These are phyloP conservation scores for Hibiscus tridactylites DNA, from an alignment of 345 rosid genomes.

Conservation along the genomic window DNA sequence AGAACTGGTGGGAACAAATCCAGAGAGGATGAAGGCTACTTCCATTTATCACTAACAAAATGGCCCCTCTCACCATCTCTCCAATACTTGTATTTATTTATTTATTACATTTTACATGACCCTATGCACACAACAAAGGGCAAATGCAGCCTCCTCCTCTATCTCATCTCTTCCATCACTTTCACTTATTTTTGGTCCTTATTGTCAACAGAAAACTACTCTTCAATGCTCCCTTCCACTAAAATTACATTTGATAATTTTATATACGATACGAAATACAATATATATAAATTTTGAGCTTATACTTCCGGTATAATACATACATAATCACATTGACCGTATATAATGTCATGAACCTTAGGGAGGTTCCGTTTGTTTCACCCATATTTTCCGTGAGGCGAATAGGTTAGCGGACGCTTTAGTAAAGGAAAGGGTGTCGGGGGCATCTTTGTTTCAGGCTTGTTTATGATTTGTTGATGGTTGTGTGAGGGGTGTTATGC, in stretches of 20 bases:
- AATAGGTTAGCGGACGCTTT: too few relatives aligned
- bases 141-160: conserved; percentile 28
- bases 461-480: too few relatives aligned
- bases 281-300: neutral
- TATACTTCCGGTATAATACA: neutral
- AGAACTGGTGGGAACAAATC: conserved; percentile 23
- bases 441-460: too few relatives aligned
- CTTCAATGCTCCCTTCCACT: neutral
- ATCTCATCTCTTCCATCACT: conserved; percentile 16
- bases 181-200: conserved; percentile 1
- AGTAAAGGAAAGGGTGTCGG: too few relatives aligned
- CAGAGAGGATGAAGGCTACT: conserved; percentile 48
- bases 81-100: neutral
- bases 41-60: conserved; percentile 20
- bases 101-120: conserved; percentile 24
- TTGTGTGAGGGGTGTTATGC: too few relatives aligned
- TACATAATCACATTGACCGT: too few relatives aligned
- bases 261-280: too few relatives aligned
- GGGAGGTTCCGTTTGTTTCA: too few relatives aligned
- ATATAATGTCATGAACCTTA: too few relatives aligned
- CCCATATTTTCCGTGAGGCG: too few relatives aligned
- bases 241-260: too few relatives aligned
- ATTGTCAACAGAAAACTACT: neutral
- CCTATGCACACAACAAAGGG: conserved; percentile 29
- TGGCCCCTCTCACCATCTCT: conserved; percentile 15